phyloP scores from a whole-genome alignment of 148 eudicot species.

The Hydrangea macrophylla region DNA sequence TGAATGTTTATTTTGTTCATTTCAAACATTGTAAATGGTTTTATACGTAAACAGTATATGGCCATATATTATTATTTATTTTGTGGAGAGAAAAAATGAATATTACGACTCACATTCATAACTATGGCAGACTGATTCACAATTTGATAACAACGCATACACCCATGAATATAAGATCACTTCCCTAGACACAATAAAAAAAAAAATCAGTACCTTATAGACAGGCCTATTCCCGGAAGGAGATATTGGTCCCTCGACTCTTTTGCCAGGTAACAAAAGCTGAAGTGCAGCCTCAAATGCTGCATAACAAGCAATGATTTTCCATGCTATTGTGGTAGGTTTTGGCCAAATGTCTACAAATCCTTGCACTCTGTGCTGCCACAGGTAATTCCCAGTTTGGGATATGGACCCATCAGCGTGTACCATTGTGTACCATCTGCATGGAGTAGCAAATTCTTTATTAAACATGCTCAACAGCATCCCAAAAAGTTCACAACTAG shows the following conservation, averaged over 20 bases:
- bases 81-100: too few relatives aligned
- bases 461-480: background rate
- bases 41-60: too few relatives aligned
- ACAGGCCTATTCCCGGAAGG: conserved; percentile 86
- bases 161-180: background rate
- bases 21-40: too few relatives aligned
- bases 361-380: conserved; percentile 63
- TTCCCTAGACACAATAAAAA: background rate
- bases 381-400: conserved; percentile 53
- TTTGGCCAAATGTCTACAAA: conserved; percentile 78
- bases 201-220: conserved; percentile 58
- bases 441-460: conserved; percentile 8
- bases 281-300: conserved; percentile 94
- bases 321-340: conserved; percentile 71
- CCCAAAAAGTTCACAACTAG: background rate
- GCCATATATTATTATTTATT: too few relatives aligned
- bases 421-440: conserved; percentile 98
- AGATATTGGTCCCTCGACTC: conserved; percentile 90
- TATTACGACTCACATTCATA: too few relatives aligned
- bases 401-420: conserved; percentile 86
- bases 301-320: conserved; percentile 79
- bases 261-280: conserved; percentile 79
- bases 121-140: too few relatives aligned
- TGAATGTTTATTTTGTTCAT: too few relatives aligned
- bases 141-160: too few relatives aligned